Base-by-base conservation (phyloP, 78 protist species). In the Dictyostelium firmibasis region DNA sequence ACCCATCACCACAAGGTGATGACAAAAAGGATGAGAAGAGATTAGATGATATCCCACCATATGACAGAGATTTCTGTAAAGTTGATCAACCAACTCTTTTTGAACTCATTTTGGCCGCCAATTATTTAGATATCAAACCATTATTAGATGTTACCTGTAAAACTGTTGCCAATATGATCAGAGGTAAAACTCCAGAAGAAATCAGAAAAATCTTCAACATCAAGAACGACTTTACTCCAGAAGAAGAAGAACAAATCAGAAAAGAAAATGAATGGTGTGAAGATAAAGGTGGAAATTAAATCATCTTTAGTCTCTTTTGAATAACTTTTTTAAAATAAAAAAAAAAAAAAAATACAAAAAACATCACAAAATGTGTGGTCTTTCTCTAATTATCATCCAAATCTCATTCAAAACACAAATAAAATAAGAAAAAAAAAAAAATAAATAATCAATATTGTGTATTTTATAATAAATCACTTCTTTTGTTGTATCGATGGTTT, bases 261-360 rank as follows among this genome's bases (percentile, higher is more conserved):
- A 98, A 97, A 69, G 99, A 98, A 93, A 98, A 98, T 97, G 96
- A 97, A 86, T 98, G 99, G 99, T 98, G 98, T 91, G 99, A 98
- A 91, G 99, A 98, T 76, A 89, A 89, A 83, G 94, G 94, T 67
- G 77, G 77, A 70, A 89, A 89, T 82, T 89, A 89, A 89, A 81
- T 38, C 13, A 11, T n/a, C n/a, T n/a, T n/a, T 16, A 2, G 18
- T 50, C 3, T 16, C n/a, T n/a, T n/a, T n/a, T n/a, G n/a, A n/a
- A n/a, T n/a, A n/a, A n/a, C n/a, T 16, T 50, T 16, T 50, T 50
- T 50, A 50, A 16, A 16, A 50, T 16, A 50, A 50, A 50, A 50
- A 50, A 16, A 50, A 50, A 50, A 50, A 50, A 50, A 50, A 50
- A 0, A n/a, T n/a, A n/a, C n/a, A n/a, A n/a, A n/a, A n/a, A n/a